phyloP scores from a whole-genome alignment of 202 grass and related monocot species.

The Zoysia matrella region DNA sequence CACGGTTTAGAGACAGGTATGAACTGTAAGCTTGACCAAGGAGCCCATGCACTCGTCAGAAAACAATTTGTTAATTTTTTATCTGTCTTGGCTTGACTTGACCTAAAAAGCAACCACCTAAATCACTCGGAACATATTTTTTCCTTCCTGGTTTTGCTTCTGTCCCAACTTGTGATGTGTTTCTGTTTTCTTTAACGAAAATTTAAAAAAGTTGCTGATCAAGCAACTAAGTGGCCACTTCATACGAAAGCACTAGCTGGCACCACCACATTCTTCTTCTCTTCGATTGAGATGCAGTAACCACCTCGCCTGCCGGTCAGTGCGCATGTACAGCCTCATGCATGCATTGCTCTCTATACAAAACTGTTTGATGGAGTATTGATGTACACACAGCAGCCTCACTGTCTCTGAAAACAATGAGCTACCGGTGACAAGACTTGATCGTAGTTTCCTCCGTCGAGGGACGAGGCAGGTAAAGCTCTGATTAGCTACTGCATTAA shows the following conservation, averaged over 20 bases:
- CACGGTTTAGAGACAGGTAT: constrained; percentile 54
- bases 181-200: no score
- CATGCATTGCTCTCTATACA: no score
- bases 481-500: background rate
- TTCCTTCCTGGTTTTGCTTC: background rate
- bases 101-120: background rate
- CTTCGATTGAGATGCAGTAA: no score
- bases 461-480: background rate
- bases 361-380: background rate
- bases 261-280: background rate
- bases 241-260: constrained; percentile 6
- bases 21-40: constrained; percentile 56
- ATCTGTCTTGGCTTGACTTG: no score
- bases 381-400: background rate
- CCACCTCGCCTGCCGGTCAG: no score
- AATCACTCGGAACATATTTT: background rate
- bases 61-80: no score
- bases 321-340: background rate
- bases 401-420: constrained; percentile 30
- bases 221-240: constrained; percentile 37
- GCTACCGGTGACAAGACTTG: constrained; percentile 3
- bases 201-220: background rate
- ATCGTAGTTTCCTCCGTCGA: background rate
- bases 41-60: constrained; percentile 23
- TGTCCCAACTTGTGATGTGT: constrained; percentile 32